phyloP scores from a whole-genome alignment of 2,329 filamentous ascomycete genomes.

The Hypoxylon sp. region DNA sequence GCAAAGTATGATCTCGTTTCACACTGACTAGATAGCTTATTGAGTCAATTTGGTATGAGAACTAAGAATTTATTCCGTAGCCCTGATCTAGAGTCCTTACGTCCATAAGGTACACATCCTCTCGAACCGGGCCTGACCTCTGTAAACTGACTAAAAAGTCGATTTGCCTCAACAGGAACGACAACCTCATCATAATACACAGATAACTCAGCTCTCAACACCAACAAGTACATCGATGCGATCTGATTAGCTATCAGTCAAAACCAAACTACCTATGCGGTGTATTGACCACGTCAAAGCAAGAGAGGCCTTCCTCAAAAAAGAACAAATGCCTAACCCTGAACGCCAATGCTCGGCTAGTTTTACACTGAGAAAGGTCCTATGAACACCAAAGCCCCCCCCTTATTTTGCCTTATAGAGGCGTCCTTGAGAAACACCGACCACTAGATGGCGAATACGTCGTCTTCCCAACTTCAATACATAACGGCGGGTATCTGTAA shows the following conservation, averaged over 20 bases:
- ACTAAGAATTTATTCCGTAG: neutral
- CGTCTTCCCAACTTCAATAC: neutral
- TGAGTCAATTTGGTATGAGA: too few species aligned
- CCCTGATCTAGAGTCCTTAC: neutral
- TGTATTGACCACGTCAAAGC: neutral
- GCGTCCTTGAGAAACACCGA: neutral
- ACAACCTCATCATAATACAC: neutral
- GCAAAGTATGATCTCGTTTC: too few species aligned
- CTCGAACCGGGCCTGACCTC: neutral
- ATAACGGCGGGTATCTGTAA: constrained; percentile 25
- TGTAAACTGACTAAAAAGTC: neutral
- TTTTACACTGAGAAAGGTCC: constrained; percentile 14
- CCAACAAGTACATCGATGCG: neutral
- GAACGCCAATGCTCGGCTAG: constrained; percentile 28
- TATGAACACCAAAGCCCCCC: constrained; percentile 10
- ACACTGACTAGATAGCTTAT: too few species aligned
- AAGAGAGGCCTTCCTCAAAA: constrained; percentile 5
- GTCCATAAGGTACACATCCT: neutral
- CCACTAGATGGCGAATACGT: constrained; percentile 6
- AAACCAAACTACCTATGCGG: constrained; percentile 3
- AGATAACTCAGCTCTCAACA: neutral
- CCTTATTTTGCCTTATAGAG: neutral
- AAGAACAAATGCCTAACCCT: constrained; percentile 2
- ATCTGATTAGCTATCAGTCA: neutral
- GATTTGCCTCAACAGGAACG: neutral